Evolutionary conservation across 768 basidiomycete genomes (phyloP), one percentile per base, ranked within the genome.

Genomic region (Trametes elegans): DNA sequence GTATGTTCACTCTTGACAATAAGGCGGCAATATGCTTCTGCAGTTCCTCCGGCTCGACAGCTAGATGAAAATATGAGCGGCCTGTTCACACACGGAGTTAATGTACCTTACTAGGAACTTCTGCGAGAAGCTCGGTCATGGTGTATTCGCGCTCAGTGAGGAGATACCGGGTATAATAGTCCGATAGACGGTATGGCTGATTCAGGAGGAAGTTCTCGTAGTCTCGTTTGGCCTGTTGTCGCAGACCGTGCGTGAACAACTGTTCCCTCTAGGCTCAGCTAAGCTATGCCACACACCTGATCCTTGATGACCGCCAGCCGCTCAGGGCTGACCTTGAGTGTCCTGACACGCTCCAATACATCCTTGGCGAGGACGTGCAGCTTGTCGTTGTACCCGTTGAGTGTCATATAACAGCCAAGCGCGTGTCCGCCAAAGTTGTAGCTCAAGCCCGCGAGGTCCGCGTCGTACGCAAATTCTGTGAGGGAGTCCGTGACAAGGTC

Each of bases 381-480:
- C 71, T 96, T 98, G 72, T 98, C 94, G 65, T 93, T 95, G 73
- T 97, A 98, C 6, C 97, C 97, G 41, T 76, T 79, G 49, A 92
- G 74, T 3, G 78, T 74, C 40, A 97, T 70, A 36, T 75, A 80
- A 43, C 97, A 67, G 1, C 90, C 90, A 11, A 84, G 84, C 2
- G 77, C 74, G 59, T 84, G 79, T 10, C 79, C 74, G 23, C 78
- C 71, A 57, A 95, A 78, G 58, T 73, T 78, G 69, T 94, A 98
- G 5, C 76, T 74, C 31, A 98, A 77, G 24, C 94, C 94, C 13
- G 96, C 97, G 23, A 98, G 80, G 36, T 90, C 87, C 10, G 97
- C 97, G 65, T 94, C 87, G 66, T 98, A 98, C 0, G 91, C 76
- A 62, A 88, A 93, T 71, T 99, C 97, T 6, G 85, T 85, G 46